Evolutionary conservation across 2,329 filamentous ascomycete species (phyloP).

Genomic region (Paecilomyces sp.): DNA sequence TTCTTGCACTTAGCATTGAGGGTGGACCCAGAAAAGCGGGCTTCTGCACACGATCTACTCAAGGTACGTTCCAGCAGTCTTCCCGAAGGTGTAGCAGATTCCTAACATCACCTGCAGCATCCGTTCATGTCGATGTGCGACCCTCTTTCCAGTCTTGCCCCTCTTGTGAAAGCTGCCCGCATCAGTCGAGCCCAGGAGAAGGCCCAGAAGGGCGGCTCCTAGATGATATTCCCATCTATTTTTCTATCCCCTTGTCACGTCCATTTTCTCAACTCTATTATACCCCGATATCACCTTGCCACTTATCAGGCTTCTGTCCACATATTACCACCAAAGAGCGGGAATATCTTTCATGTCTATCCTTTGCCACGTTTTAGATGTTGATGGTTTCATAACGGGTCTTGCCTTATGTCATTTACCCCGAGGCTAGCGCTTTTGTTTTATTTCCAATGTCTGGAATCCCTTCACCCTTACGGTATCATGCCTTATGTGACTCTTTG

Average conservation of each 20-base stretch:
- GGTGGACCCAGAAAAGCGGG: slow-evolving; percentile 94
- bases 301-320: neutral
- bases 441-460: neutral
- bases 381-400: neutral
- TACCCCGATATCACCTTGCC: slow-evolving; percentile 17
- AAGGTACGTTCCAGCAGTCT: slow-evolving; percentile 55
- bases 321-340: neutral
- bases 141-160: slow-evolving; percentile 69
- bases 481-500: neutral
- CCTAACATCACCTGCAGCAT: slow-evolving; percentile 48
- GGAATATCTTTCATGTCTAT: slow-evolving; percentile 4
- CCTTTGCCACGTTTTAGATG: neutral
- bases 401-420: neutral
- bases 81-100: neutral
- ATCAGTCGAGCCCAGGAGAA: slow-evolving; percentile 82
- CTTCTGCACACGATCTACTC: slow-evolving; percentile 87
- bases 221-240: slow-evolving; percentile 14
- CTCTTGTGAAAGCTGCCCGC: slow-evolving; percentile 78
- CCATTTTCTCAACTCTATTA: slow-evolving; percentile 9
- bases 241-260: slow-evolving; percentile 12
- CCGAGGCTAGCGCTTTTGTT: neutral
- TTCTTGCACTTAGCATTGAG: slow-evolving; percentile 90
- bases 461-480: neutral
- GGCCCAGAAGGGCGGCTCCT: slow-evolving; percentile 54
- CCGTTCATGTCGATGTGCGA: slow-evolving; percentile 73